Conservation (phyloP, 257 asterid genomes). For the Echites panduratus region DNA sequence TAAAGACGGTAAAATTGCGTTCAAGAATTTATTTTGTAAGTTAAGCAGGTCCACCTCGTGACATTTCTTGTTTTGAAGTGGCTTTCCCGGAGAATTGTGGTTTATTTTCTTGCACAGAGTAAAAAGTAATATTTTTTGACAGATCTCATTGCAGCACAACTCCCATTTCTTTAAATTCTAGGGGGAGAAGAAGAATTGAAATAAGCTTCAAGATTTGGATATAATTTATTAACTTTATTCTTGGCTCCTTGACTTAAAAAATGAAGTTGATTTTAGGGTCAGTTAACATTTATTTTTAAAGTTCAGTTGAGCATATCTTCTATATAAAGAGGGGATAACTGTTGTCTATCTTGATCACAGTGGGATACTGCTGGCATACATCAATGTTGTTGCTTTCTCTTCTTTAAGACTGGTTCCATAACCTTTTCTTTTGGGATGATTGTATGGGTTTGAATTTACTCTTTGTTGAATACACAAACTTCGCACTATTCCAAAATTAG, state of each 20-base stretch:
- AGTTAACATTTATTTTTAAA: background rate
- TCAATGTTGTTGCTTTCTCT: background rate
- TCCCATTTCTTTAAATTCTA: background rate
- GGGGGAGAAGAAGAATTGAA: background rate
- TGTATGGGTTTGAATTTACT: background rate
- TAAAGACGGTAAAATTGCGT: too few species aligned
- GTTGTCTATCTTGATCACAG: background rate
- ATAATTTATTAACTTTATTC: background rate
- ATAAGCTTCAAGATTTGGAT: background rate
- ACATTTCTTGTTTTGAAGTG: background rate
- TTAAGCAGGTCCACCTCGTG: background rate
- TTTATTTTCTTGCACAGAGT: background rate
- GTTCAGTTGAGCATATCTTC: background rate
- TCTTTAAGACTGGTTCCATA: background rate
- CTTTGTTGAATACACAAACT: background rate
- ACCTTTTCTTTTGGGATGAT: background rate
- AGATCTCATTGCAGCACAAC: background rate
- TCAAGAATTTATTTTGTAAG: background rate
- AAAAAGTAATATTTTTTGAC: background rate
- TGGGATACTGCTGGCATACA: background rate
- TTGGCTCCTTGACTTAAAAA: background rate
- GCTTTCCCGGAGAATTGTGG: background rate
- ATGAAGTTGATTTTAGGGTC: background rate
- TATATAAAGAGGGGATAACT: background rate
- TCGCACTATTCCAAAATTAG: background rate